A percentile compares a stretch with the other conserved stretches of the same genome.
Evolutionary conservation across 768 basidiomycete species (phyloP).

Genomic region (Auricularia heimuer): DNA sequence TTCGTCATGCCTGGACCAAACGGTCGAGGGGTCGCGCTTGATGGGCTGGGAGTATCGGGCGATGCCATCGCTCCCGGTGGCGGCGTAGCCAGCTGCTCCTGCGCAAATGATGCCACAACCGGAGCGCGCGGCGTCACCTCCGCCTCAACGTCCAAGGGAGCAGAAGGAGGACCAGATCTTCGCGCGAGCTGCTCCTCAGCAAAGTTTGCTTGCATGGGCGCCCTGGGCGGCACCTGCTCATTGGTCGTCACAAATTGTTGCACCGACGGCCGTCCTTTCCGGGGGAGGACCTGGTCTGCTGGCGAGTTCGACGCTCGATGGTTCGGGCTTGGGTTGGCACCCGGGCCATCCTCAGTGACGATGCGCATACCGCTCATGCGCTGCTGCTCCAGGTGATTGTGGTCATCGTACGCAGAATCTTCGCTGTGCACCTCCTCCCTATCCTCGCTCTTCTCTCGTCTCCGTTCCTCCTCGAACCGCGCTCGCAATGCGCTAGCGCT

Average conservation of each 20-base stretch:
- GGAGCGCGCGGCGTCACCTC: background rate
- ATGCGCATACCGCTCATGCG: background rate
- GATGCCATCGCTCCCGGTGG: background rate
- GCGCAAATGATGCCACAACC: background rate
- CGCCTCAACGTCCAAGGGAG: background rate
- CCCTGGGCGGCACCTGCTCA: background rate
- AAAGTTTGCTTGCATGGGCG: background rate
- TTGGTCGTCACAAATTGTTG: background rate
- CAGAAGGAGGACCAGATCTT: background rate
- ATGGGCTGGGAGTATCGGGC: background rate
- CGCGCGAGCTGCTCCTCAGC: background rate
- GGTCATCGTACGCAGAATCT: background rate
- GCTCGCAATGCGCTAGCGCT: constrained; percentile 23
- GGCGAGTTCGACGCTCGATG: background rate
- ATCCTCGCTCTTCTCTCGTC: background rate
- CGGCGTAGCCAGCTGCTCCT: background rate
- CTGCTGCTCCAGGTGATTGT: background rate
- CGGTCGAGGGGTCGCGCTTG: background rate
- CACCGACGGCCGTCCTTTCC: background rate
- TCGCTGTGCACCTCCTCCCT: background rate
- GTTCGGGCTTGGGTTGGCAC: background rate
- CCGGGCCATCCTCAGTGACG: background rate
- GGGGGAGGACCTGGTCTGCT: background rate
- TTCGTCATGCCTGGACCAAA: background rate
- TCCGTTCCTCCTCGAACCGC: background rate